Conservation (phyloP, 2,329 filamentous ascomycete genomes). For the Ilyonectria destructans region DNA sequence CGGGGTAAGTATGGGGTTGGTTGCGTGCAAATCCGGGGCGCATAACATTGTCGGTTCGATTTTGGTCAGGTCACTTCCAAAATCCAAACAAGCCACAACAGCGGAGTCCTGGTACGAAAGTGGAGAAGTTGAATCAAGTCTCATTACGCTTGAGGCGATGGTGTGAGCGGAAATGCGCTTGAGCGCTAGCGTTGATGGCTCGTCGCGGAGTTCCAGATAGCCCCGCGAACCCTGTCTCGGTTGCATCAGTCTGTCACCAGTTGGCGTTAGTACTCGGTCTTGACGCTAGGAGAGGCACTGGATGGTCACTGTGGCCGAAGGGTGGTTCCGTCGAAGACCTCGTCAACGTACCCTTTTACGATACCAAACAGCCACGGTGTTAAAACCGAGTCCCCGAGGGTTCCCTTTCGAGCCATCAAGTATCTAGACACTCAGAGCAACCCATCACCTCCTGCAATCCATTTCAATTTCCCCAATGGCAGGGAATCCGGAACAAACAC, state of each 20-base stretch:
- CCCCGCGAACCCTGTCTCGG: slow-evolving; percentile 17
- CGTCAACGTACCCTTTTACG: background rate
- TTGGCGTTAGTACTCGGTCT: background rate
- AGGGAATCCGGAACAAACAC: slow-evolving; percentile 8
- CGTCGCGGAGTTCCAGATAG: slow-evolving; percentile 12
- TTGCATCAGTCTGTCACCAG: background rate
- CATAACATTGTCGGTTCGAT: background rate
- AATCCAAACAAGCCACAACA: background rate
- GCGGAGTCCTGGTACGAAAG: background rate
- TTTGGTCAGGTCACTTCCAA: slow-evolving; percentile 1
- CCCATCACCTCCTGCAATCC: background rate
- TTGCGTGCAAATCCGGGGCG: slow-evolving; percentile 13
- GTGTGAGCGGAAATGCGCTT: slow-evolving; percentile 9
- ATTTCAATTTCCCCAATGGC: slow-evolving; percentile 3
- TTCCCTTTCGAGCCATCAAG: background rate
- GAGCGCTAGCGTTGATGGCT: slow-evolving; percentile 12
- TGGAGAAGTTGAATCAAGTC: slow-evolving; percentile 1
- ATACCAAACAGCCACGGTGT: background rate
- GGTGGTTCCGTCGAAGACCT: background rate
- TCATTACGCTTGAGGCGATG: slow-evolving; percentile 2
- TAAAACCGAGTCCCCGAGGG: background rate
- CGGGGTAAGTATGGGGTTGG: slow-evolving; percentile 3
- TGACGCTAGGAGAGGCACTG: background rate
- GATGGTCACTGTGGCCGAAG: background rate
- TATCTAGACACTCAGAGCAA: slow-evolving; percentile 6